A percentile compares a stretch with the other conserved stretches of the same genome.
These are phyloP conservation scores for Aspergillus nanangensis DNA, from an alignment of 495 filamentous ascomycete species.

Conservation along the genomic window DNA sequence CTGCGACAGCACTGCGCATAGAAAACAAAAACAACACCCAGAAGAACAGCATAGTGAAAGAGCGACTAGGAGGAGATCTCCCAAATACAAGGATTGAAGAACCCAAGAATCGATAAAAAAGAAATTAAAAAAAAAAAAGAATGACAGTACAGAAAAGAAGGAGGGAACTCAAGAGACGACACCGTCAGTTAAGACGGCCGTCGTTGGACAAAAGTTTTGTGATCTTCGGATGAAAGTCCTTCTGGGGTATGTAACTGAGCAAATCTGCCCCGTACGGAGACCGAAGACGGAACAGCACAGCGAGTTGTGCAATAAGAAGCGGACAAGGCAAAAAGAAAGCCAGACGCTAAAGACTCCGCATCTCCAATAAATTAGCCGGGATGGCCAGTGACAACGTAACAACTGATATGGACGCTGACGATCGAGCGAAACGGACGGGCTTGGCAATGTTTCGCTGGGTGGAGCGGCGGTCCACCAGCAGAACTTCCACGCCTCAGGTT, in stretches of 20 bases:
- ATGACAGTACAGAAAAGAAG: constrained; percentile 6
- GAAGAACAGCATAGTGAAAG: constrained; percentile 27
- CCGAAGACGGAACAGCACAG: not conserved
- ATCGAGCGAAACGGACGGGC: constrained; percentile 20
- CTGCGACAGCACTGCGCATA: constrained; percentile 22
- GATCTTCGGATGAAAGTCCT: not conserved
- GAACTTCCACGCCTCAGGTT: constrained; percentile 1
- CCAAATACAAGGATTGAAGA: too few species aligned
- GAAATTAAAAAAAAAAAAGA: constrained; percentile 5
- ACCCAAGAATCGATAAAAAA: constrained; percentile 5
- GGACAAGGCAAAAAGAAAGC: not conserved
- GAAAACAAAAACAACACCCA: constrained; percentile 23
- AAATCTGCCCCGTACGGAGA: not conserved
- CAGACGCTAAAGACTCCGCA: constrained; percentile 8
- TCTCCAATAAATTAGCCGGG: constrained; percentile 8
- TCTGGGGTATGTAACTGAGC: not conserved
- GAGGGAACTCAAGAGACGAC: not conserved
- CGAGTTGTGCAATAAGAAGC: not conserved
- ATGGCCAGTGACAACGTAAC: constrained; percentile 21
- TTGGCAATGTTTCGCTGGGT: constrained; percentile 31
- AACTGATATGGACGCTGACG: constrained; percentile 27
- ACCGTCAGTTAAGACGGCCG: not conserved
- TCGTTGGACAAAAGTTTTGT: not conserved
- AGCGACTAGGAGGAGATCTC: constrained; percentile 30
- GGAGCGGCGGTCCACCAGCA: constrained; percentile 14